Percentiles rank a stretch among this genome's conserved stretches.
Evolutionary conservation across 495 filamentous ascomycete genomes (phyloP).

Genomic region (Penicillium parvum): DNA sequence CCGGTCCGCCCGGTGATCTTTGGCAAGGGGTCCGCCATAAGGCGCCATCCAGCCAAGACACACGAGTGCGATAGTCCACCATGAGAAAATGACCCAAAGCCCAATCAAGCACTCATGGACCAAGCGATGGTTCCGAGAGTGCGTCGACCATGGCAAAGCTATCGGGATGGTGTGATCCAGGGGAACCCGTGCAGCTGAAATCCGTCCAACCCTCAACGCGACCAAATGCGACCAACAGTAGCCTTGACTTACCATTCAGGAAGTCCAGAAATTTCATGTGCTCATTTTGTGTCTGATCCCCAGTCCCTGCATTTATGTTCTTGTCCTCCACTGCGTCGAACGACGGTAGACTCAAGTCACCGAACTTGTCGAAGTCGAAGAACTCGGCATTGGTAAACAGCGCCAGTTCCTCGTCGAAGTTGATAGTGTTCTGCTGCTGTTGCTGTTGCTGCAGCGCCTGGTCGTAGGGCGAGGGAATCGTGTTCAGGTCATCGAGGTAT

Average conservation of each 20-base stretch:
- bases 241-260: conserved; percentile 37
- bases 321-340: conserved; percentile 35
- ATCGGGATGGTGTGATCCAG: conserved; percentile 15
- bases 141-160: conserved; percentile 3
- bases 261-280: conserved; percentile 46
- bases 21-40: conserved; percentile 8
- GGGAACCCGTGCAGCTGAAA: conserved; percentile 6
- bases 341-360: conserved; percentile 36
- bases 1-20: not conserved
- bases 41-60: conserved; percentile 16
- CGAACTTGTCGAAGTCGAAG: conserved; percentile 75
- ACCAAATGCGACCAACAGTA: conserved; percentile 13
- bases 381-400: conserved; percentile 94
- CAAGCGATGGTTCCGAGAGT: conserved; percentile 4
- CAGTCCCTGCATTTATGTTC: conserved; percentile 19
- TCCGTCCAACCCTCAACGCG: conserved; percentile 11
- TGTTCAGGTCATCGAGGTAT: conserved; percentile 83
- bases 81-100: not conserved
- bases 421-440: conserved; percentile 51
- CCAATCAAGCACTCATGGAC: not conserved
- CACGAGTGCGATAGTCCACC: not conserved
- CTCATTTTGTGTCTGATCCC: conserved; percentile 18
- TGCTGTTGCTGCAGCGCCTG: conserved; percentile 52
- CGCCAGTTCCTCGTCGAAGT: conserved; percentile 70
- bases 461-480: conserved; percentile 64